phyloP scores from a whole-genome alignment of 2,329 filamentous ascomycete species.

The Diaporthe aspalathi region DNA sequence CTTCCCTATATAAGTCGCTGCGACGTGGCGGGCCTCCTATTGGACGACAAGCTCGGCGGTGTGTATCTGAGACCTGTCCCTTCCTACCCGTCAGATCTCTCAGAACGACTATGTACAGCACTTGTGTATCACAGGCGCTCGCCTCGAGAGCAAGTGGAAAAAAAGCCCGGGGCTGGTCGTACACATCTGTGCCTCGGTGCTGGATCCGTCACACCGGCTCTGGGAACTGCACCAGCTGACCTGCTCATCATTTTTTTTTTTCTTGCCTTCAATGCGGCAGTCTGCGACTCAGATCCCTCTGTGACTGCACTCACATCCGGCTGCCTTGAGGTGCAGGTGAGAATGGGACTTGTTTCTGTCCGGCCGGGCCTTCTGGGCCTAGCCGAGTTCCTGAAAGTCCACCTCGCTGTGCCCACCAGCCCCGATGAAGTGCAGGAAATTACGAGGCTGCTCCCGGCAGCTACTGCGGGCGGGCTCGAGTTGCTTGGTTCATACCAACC shows the following conservation, averaged over 20 bases:
- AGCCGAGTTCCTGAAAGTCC: neutral
- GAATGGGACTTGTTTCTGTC: neutral
- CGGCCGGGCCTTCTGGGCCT: no score
- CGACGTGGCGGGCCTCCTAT: neutral
- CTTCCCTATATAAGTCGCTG: conserved; percentile 8
- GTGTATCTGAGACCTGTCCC: conserved; percentile 6
- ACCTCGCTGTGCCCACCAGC: neutral
- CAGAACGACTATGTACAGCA: neutral
- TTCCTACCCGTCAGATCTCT: conserved; percentile 11
- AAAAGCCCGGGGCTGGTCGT: conserved; percentile 1
- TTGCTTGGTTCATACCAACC: neutral
- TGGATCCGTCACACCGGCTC: conserved; percentile 29
- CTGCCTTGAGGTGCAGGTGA: neutral
- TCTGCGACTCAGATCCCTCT: neutral
- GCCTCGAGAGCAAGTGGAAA: neutral
- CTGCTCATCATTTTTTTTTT: neutral
- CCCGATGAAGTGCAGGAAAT: neutral
- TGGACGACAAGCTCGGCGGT: neutral
- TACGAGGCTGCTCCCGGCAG: neutral
- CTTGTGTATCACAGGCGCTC: conserved; percentile 6
- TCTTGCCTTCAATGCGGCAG: conserved; percentile 6
- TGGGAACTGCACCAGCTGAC: conserved; percentile 19
- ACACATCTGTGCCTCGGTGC: conserved; percentile 13
- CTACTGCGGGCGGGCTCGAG: neutral
- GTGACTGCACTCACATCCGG: neutral